Conservation (phyloP, 106 monocot genomes). For the Platanthera zijinensis region DNA sequence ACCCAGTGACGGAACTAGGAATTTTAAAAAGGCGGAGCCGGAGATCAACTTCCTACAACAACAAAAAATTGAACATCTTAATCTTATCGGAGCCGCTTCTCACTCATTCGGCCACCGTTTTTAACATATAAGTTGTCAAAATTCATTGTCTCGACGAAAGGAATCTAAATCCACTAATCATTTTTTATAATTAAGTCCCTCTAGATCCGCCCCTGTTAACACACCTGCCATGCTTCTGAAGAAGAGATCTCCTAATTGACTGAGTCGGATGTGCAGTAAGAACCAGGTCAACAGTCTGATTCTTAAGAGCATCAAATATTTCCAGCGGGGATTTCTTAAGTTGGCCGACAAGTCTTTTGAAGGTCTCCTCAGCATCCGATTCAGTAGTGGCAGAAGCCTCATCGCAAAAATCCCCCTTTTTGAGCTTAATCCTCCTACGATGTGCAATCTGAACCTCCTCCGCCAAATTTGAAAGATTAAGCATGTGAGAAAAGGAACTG, state of each 20-base stretch:
- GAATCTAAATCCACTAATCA: too few relatives aligned
- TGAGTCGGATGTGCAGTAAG: constrained; percentile 95
- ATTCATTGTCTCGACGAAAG: too few relatives aligned
- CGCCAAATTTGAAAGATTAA: constrained; percentile 84
- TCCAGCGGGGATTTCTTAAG: constrained; percentile 69
- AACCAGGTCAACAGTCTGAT: constrained; percentile 86
- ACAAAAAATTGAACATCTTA: too few relatives aligned
- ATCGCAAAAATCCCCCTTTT: constrained; percentile 70
- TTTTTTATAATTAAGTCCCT: too few relatives aligned
- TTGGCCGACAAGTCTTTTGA: constrained; percentile 60
- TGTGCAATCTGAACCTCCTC: constrained; percentile 95
- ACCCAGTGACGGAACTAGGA: too few relatives aligned
- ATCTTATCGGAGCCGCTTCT: too few relatives aligned
- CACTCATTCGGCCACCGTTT: too few relatives aligned
- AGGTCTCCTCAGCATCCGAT: constrained; percentile 64
- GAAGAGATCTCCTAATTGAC: constrained; percentile 82
- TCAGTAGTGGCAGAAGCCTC: constrained; percentile 71
- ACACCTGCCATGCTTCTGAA: constrained; percentile 88
- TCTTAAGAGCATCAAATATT: constrained; percentile 90
- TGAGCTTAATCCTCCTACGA: constrained; percentile 66
- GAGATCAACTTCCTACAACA: too few relatives aligned
- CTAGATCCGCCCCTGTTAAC: too few relatives aligned
- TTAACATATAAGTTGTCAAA: too few relatives aligned
- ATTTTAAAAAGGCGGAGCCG: too few relatives aligned
- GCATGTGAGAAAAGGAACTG: constrained; percentile 94